Conservation (phyloP, 805 yeast genomes). For the Priceomyces haplophilus region DNA sequence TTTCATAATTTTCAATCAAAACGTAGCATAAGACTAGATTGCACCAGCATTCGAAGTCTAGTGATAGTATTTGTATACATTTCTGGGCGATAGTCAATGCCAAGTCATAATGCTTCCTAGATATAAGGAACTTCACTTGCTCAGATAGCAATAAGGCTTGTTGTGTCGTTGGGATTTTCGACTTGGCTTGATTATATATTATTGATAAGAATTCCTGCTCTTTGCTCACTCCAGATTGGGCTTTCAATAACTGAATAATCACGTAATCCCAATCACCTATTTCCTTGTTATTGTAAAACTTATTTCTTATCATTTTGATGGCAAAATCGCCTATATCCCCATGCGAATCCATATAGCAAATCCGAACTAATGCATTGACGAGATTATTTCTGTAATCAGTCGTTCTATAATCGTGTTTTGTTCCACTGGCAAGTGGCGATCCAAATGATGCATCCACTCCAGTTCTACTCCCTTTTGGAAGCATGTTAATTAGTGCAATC, state of each 20-base stretch:
- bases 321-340: conserved; percentile 30
- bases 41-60: conserved; percentile 75
- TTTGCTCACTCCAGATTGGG: conserved; percentile 19
- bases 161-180: conserved; percentile 34
- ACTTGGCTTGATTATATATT: conserved; percentile 19
- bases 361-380: conserved; percentile 47
- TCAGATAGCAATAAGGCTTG: conserved; percentile 56
- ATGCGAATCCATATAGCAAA: conserved; percentile 39
- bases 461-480: conserved; percentile 46
- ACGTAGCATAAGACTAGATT: conserved; percentile 59
- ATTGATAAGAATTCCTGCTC: conserved; percentile 21
- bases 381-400: conserved; percentile 46
- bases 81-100: conserved; percentile 60
- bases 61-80: conserved; percentile 66
- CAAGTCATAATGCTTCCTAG: conserved; percentile 48
- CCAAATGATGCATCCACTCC: conserved; percentile 41
- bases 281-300: conserved; percentile 5
- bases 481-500: conserved; percentile 38
- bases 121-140: conserved; percentile 62
- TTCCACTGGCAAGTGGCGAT: conserved; percentile 27
- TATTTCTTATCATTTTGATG: conserved; percentile 29
- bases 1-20: conserved; percentile 48
- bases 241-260: conserved; percentile 22
- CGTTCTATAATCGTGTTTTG: conserved; percentile 17
- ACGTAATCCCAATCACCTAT: conserved; percentile 23